These are phyloP conservation scores for Theobroma cacao DNA, from an alignment of 345 rosid species.

Conservation along the genomic window DNA sequence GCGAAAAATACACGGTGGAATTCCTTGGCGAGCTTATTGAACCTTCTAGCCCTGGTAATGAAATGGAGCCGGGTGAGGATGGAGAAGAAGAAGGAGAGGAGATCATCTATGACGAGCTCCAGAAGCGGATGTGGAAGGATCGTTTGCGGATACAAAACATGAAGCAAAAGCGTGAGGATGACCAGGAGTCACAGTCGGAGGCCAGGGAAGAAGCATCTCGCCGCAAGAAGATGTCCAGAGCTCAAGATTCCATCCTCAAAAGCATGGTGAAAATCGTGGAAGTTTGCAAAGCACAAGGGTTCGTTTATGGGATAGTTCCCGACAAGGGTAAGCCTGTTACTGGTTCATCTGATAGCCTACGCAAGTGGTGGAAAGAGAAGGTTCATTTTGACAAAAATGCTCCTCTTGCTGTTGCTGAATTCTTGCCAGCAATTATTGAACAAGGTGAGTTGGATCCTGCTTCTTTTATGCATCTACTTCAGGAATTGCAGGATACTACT, in stretches of 20 bases:
- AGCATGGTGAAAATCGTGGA: constrained; percentile 82
- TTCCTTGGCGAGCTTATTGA: constrained; percentile 5
- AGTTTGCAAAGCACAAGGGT: constrained; percentile 59
- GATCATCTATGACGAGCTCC: constrained; percentile 53
- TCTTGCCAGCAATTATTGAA: constrained; percentile 26
- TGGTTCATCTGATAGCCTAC: constrained; percentile 64
- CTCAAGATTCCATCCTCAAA: constrained; percentile 67
- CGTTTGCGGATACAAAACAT: constrained; percentile 44
- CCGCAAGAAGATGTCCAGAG: constrained; percentile 50
- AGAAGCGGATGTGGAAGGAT: constrained; percentile 66
- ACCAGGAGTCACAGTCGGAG: constrained; percentile 12
- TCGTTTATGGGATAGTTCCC: constrained; percentile 69
- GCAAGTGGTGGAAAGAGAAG: constrained; percentile 70
- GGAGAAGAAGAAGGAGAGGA: constrained; percentile 18
- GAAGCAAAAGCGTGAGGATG: constrained; percentile 18
- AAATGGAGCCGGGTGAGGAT: neutral
- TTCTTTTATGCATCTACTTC: constrained; percentile 47
- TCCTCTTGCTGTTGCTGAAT: constrained; percentile 38
- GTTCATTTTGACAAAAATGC: constrained; percentile 54
- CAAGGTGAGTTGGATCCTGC: constrained; percentile 17
- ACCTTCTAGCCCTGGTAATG: constrained; percentile 9
- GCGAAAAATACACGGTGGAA: neutral
- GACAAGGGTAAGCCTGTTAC: constrained; percentile 69
- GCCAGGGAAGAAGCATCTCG: constrained; percentile 33
- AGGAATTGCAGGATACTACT: constrained; percentile 64